A percentile compares a stretch with the other conserved stretches of the same genome.
Conservation (phyloP, 176 grass and related monocot genomes). For the Lolium multiflorum region DNA sequence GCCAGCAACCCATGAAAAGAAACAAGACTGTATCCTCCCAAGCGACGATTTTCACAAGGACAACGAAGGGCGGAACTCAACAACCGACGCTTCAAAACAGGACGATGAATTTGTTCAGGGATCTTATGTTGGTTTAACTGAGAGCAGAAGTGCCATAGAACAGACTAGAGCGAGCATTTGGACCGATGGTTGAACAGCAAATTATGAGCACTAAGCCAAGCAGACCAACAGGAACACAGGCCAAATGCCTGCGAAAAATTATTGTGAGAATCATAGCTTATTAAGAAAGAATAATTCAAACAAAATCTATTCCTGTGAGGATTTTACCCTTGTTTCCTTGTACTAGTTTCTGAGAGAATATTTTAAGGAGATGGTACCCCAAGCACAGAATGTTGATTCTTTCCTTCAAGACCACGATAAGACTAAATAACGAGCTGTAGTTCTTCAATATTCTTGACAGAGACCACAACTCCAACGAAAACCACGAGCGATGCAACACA, state of each 20-base stretch:
- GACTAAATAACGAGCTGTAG: not conserved
- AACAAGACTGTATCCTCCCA: slow-evolving; percentile 3
- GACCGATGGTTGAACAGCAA: slow-evolving; percentile 38
- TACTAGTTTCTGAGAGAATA: slow-evolving; percentile 17
- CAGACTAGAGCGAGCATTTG: slow-evolving; percentile 1
- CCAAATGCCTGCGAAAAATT: slow-evolving; percentile 57
- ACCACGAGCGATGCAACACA: slow-evolving; percentile 34
- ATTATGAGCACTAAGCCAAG: slow-evolving; percentile 44
- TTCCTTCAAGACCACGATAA: slow-evolving; percentile 8
- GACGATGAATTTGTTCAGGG: not conserved
- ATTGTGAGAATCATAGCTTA: slow-evolving; percentile 35
- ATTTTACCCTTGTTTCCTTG: slow-evolving; percentile 42
- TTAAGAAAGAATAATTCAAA: slow-evolving; percentile 25
- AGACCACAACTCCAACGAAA: not conserved
- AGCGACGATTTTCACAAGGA: not conserved
- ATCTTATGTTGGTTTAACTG: slow-evolving; percentile 21
- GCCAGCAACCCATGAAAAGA: slow-evolving; percentile 17
- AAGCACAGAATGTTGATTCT: slow-evolving; percentile 23
- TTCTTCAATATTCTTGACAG: slow-evolving; percentile 27
- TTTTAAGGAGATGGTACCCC: slow-evolving; percentile 23
- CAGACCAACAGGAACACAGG: slow-evolving; percentile 42
- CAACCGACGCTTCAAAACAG: not conserved
- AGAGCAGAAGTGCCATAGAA: not conserved
- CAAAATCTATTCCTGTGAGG: slow-evolving; percentile 19
- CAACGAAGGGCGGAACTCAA: not conserved